Evolutionary conservation across 192 early-diverging fungal genomes (phyloP).

Genomic region (Coemansia sp.): DNA sequence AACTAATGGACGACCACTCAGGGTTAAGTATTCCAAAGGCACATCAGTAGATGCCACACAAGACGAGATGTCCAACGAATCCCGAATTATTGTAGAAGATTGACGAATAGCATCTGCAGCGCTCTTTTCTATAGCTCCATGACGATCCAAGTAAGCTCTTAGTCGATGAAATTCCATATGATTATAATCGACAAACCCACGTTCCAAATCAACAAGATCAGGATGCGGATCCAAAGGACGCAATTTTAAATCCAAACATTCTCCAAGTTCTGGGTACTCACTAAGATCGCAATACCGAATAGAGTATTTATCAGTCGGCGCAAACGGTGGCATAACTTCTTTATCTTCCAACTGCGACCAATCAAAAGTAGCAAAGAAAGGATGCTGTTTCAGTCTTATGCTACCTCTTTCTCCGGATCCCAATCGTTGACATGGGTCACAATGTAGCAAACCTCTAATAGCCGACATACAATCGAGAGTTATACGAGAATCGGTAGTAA

Average conservation of each 20-base stretch:
- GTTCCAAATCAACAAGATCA: conserved; percentile 53
- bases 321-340: conserved; percentile 67
- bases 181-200: conserved; percentile 72
- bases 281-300: neutral
- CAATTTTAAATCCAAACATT: conserved; percentile 51
- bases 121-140: conserved; percentile 7
- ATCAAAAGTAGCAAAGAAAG: conserved; percentile 75
- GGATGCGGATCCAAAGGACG: neutral
- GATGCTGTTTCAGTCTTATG: conserved; percentile 62
- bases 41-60: neutral
- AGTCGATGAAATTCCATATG: conserved; percentile 71
- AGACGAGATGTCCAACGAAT: neutral
- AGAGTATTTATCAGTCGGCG: conserved; percentile 51
- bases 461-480: conserved; percentile 67
- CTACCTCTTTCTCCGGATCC: conserved; percentile 72
- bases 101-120: conserved; percentile 6
- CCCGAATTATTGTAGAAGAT: neutral
- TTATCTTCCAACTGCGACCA: conserved; percentile 73
- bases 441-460: conserved; percentile 68
- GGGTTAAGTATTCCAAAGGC: conserved; percentile 17
- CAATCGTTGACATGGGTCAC: conserved; percentile 68
- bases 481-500: conserved; percentile 26
- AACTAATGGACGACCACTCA: conserved; percentile 11
- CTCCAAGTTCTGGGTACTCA: conserved; percentile 66
- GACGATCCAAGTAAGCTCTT: conserved; percentile 17